A percentile compares a stretch with the other conserved stretches of the same genome.
Evolutionary conservation across 108 stramenopile species (phyloP).

Genomic region (Nitzschia sp.): DNA sequence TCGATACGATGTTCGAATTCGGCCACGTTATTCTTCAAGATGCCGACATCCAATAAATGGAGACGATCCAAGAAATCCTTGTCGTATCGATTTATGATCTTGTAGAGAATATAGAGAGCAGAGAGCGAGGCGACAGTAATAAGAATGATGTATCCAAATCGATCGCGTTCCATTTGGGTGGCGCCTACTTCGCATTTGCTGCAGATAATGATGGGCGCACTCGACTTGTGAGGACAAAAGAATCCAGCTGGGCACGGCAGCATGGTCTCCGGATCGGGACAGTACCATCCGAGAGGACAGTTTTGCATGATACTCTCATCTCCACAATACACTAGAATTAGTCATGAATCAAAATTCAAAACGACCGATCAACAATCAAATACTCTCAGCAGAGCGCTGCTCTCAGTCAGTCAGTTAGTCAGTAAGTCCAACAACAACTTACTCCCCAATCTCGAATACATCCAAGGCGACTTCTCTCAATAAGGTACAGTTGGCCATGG

Average conservation of each 20-base stretch:
- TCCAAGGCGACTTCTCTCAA: neutral
- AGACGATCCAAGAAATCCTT: constrained; percentile 10
- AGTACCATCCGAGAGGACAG: constrained; percentile 43
- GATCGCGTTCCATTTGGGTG: constrained; percentile 16
- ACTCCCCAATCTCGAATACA: constrained; percentile 3
- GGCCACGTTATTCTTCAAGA: neutral
- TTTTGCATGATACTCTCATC: constrained; percentile 16
- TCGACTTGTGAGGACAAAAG: constrained; percentile 33
- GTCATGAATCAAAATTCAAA: neutral
- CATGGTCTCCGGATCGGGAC: constrained; percentile 30
- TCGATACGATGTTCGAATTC: neutral
- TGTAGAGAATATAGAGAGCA: neutral
- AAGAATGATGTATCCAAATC: constrained; percentile 19
- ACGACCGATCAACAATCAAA: too few species aligned
- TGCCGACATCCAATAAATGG: neutral
- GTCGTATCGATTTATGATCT: constrained; percentile 4
- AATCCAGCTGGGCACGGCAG: constrained; percentile 29
- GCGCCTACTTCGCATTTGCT: constrained; percentile 22
- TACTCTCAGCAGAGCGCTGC: neutral
- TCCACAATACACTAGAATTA: neutral
- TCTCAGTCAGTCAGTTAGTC: neutral
- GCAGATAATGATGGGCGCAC: constrained; percentile 12
- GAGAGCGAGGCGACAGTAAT: neutral
- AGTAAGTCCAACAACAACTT: neutral
- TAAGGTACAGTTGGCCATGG: constrained; percentile 20